phyloP scores from a whole-genome alignment of 1,284 basidiomycete genomes.

The Irpex sp. region DNA sequence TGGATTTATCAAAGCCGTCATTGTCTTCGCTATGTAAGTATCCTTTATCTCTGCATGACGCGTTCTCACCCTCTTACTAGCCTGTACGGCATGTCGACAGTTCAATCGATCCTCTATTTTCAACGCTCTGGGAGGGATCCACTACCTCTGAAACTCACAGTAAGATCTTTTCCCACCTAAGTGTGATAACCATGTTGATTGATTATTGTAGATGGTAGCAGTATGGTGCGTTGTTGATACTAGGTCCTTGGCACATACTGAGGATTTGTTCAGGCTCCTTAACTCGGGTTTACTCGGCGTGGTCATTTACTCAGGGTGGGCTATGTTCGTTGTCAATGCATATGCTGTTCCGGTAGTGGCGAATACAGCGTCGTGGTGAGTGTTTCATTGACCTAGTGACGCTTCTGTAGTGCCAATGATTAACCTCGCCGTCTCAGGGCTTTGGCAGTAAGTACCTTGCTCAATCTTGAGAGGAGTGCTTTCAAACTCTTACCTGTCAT shows the following conservation, averaged over 20 bases:
- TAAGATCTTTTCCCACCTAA: background rate
- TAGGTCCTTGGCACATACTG: background rate
- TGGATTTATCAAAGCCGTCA: background rate
- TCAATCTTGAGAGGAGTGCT: background rate
- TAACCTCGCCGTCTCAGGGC: background rate
- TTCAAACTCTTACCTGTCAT: background rate
- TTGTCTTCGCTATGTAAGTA: background rate
- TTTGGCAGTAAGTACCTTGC: background rate
- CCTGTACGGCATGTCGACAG: background rate
- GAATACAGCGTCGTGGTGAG: background rate
- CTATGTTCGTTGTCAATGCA: background rate
- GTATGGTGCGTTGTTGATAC: background rate
- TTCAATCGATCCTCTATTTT: background rate
- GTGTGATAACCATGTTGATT: background rate
- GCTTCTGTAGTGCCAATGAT: background rate
- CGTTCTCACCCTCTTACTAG: background rate
- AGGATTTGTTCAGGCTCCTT: background rate
- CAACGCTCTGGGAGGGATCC: background rate
- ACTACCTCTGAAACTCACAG: background rate
- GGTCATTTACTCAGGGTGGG: background rate
- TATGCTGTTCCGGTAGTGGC: background rate
- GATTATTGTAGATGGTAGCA: background rate
- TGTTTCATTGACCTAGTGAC: background rate
- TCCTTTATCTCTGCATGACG: background rate
- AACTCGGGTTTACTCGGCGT: background rate